Percentiles rank a stretch among this genome's conserved stretches.
These are phyloP conservation scores for Acanthamoeba polyphaga DNA, from an alignment of 208 protist genomes.

Conservation along the genomic window DNA sequence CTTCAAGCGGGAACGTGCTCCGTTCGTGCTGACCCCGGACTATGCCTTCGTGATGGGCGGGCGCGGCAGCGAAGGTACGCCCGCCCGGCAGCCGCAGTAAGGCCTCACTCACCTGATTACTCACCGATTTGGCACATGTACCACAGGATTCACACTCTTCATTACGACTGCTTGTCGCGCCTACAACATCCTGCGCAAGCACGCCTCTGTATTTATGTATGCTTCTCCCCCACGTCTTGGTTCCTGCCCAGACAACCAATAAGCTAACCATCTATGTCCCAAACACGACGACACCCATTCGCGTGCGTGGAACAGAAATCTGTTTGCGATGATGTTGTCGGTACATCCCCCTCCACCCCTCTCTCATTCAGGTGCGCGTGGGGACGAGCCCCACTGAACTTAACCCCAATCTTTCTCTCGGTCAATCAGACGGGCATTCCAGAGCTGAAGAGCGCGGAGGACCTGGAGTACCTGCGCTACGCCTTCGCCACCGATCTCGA, in stretches of 20 bases:
- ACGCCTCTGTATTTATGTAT: conserved; percentile 89
- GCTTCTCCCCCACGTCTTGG: conserved; percentile 85
- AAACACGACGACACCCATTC: no score
- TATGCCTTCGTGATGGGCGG: conserved; percentile 92
- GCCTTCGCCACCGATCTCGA: conserved; percentile 76
- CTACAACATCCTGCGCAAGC: conserved; percentile 89
- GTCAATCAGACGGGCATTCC: conserved; percentile 85
- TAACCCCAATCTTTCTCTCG: neutral
- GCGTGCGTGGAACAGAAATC: no score
- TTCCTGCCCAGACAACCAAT: no score
- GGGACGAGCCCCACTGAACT: no score
- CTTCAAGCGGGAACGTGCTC: conserved; percentile 86
- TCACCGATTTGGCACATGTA: no score
- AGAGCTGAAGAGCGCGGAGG: conserved; percentile 82
- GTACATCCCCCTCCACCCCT: neutral
- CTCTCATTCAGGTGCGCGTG: no score
- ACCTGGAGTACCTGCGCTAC: conserved; percentile 83
- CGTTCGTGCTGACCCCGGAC: conserved; percentile 91
- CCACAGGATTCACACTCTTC: conserved; percentile 83
- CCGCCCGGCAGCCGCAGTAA: no score
- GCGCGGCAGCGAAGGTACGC: conserved; percentile 77
- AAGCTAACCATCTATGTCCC: no score
- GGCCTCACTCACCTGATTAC: no score
- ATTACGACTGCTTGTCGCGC: conserved; percentile 80
- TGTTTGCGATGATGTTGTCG: no score